Percentiles rank a stretch among this genome's conserved stretches.
Conservation (phyloP, 192 early-diverging fungal genomes). For the Coemansia sp. region DNA sequence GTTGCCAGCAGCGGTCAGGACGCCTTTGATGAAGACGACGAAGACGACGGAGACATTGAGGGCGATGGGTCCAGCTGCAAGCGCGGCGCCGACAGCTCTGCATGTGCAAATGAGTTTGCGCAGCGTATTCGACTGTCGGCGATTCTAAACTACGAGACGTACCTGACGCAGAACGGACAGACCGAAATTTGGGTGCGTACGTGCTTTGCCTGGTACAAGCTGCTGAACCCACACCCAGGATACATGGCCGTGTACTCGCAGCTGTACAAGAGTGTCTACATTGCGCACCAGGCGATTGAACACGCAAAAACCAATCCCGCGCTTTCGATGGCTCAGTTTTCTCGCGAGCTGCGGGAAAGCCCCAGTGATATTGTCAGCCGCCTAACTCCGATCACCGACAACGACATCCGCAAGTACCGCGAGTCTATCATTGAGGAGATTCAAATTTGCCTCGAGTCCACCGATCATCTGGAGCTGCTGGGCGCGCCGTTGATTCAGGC, state of each 20-base stretch:
- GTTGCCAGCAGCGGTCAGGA: slow-evolving; percentile 25
- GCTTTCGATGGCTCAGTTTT: slow-evolving; percentile 16
- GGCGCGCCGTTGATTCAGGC: slow-evolving; percentile 24
- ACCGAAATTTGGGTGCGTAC: slow-evolving; percentile 49
- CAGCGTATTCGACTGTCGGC: slow-evolving; percentile 47
- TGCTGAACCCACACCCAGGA: slow-evolving; percentile 30
- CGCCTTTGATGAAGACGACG: slow-evolving; percentile 32
- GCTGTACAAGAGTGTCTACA: slow-evolving; percentile 35
- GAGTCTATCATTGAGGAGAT: slow-evolving; percentile 39
- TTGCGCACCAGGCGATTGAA: slow-evolving; percentile 37
- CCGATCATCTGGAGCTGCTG: slow-evolving; percentile 17
- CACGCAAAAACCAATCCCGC: slow-evolving; percentile 6
- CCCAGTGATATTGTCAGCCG: slow-evolving; percentile 14
- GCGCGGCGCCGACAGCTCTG: not conserved
- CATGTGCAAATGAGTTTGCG: slow-evolving; percentile 19
- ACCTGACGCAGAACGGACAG: slow-evolving; percentile 12
- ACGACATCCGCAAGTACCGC: slow-evolving; percentile 27
- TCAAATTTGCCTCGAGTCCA: slow-evolving; percentile 26
- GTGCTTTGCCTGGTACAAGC: slow-evolving; percentile 49
- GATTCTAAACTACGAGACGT: slow-evolving; percentile 41
- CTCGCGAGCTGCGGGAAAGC: slow-evolving; percentile 16
- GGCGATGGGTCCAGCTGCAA: not conserved
- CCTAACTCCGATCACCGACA: slow-evolving; percentile 19
- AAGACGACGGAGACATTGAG: slow-evolving; percentile 15
- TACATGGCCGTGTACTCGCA: slow-evolving; percentile 27